Percentiles rank a stretch among this genome's conserved stretches.
phyloP scores from a whole-genome alignment of 2,329 filamentous ascomycete species.

The Xylaria sp. region DNA sequence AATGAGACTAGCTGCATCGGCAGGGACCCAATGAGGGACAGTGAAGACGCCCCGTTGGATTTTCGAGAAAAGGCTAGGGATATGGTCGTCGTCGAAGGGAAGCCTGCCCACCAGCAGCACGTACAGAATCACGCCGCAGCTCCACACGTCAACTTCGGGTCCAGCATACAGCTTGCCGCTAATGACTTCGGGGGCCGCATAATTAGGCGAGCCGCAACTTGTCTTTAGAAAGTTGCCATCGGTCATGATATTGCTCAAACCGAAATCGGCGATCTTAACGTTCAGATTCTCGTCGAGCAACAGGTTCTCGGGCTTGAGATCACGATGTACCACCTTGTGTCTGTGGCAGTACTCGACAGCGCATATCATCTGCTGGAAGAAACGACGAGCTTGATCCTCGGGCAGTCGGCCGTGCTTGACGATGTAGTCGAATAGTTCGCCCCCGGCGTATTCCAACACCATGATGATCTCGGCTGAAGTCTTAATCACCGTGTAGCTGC shows the following conservation, averaged over 20 bases:
- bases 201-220: conserved; percentile 97
- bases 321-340: conserved; percentile 98
- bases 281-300: conserved; percentile 94
- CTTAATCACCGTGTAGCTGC: conserved; percentile 93
- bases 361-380: conserved; percentile 99
- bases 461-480: conserved; percentile 95
- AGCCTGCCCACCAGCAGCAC: conserved; percentile 80
- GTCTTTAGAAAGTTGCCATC: conserved; percentile 99
- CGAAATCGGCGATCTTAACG: conserved; percentile 99
- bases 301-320: conserved; percentile 96
- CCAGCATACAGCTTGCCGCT: conserved; percentile 97
- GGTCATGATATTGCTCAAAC: conserved; percentile 99
- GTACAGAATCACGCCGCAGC: conserved; percentile 88
- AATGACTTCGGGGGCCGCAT: conserved; percentile 96
- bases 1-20: conserved; percentile 80
- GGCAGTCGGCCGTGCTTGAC: conserved; percentile 91
- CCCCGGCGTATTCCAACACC: conserved; percentile 97
- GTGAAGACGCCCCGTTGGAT: conserved; percentile 94
- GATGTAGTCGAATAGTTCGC: conserved; percentile 97
- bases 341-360: conserved; percentile 98
- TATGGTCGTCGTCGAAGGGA: conserved; percentile 98
- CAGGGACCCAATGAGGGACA: conserved; percentile 87
- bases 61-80: conserved; percentile 95
- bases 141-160: conserved; percentile 98
- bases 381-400: conserved; percentile 90